Evolutionary conservation across 1,284 basidiomycete genomes (phyloP).

Genomic region (Cryptococcus jaspeensis): DNA sequence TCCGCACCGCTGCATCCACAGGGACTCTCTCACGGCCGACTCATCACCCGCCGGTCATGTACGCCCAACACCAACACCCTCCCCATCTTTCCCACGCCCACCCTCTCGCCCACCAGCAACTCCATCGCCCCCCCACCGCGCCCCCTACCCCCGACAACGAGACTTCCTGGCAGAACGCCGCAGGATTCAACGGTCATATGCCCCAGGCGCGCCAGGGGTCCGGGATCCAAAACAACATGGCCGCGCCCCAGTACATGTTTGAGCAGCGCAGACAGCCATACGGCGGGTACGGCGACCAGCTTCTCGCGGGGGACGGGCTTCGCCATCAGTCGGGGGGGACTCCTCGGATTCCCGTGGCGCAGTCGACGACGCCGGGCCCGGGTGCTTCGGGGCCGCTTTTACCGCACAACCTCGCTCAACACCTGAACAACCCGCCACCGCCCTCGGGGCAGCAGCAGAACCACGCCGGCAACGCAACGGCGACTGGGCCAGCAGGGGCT

Average conservation of each 20-base stretch:
- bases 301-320: too few species aligned
- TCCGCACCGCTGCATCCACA: background rate
- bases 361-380: constrained; percentile 6
- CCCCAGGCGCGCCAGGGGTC: background rate
- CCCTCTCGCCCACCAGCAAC: constrained; percentile 6
- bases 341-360: background rate
- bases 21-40: background rate
- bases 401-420: constrained; percentile 48
- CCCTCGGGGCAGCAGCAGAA: constrained; percentile 29
- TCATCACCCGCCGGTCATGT: constrained; percentile 2
- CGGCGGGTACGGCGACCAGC: too few species aligned
- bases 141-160: constrained; percentile 20
- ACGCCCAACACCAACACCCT: constrained; percentile 13
- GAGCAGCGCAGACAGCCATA: constrained; percentile 3
- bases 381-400: constrained; percentile 33
- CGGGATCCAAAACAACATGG: constrained; percentile 1
- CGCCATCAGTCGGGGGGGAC: background rate
- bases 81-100: constrained; percentile 6
- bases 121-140: constrained; percentile 21
- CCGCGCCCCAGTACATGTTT: constrained; percentile 15
- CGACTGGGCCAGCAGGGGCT: background rate
- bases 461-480: constrained; percentile 4
- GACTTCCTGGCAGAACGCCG: constrained; percentile 3
- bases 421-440: constrained; percentile 52
- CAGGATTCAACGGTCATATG: background rate